Evolutionary conservation across 1,284 basidiomycete genomes (phyloP), one percentile per base, ranked within the genome.

Genomic region (Leucocoprinus gongylophorus): DNA sequence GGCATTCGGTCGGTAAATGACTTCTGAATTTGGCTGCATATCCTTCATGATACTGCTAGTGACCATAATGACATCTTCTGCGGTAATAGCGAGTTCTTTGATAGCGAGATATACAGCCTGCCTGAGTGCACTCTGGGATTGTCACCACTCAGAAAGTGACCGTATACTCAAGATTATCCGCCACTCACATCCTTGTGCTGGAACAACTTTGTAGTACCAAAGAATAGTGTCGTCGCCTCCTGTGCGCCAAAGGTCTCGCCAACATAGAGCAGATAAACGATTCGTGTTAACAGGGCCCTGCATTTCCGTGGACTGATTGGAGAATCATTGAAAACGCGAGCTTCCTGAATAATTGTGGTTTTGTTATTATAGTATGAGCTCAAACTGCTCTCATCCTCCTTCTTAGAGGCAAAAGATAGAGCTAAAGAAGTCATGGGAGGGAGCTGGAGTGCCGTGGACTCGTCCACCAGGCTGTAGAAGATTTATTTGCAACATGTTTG

Each of bases 21-120:
- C 95, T 68, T 99, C 97, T 48, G 94, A 88, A 67, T 98, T 98
- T 48, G 95, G 91, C 66, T 99, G 95, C 92, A 99, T 99, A 66
- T 99, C 95, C 77, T 99, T 99, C 95, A 98, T 98, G 70, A 99
- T 99, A 65, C 94, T 97, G 64, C 91, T 93, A 5, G 97, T 99
- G 61, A 98, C 95, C 94, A 99, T 99, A 64, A 99, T 97, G 35
- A 98, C 92, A 76, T 99, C 97, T 70, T 99, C 93, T 17, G 97
- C 93, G n/a, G 90, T 88, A 40, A 83, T 86, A 28, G 93, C 89
- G 17, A 99, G 81, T 71, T 99, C 97, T 75, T 99, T 99, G 76
- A 99, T 97, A 48, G 95, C 91, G 54, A 99, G 80, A 73, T 99
- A 99, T 39, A 99, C 95, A 78, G 95, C 95, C 72, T 99, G 97